Percentiles rank a stretch among this genome's conserved stretches.
Evolutionary conservation across 192 early-diverging fungal genomes (phyloP).

Genomic region (Backusella sp.): DNA sequence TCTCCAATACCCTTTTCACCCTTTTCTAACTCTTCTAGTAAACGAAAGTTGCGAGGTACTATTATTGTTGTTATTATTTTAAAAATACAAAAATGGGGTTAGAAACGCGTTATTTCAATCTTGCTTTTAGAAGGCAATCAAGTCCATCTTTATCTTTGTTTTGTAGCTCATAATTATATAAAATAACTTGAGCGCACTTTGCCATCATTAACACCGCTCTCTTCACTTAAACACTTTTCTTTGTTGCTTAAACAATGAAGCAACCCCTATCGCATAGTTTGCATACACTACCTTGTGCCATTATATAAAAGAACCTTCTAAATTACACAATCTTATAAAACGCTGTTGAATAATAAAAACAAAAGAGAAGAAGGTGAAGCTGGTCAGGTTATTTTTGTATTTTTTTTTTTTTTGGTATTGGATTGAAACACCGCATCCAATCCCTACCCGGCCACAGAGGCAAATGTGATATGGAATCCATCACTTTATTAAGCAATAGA

Average conservation of each 20-base stretch:
- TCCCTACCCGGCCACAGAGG: too few relatives aligned
- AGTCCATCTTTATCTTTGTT: neutral
- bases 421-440: neutral
- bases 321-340: neutral
- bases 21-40: constrained; percentile 96
- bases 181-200: neutral
- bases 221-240: neutral
- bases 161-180: neutral
- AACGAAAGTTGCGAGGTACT: constrained; percentile 97
- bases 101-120: neutral
- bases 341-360: neutral
- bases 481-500: too few relatives aligned
- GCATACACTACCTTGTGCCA: neutral
- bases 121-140: neutral
- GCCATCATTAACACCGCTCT: neutral
- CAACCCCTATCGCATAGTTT: neutral
- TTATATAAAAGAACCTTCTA: constrained; percentile 1
- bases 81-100: neutral
- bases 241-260: neutral
- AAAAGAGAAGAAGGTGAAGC: neutral
- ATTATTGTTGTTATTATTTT: constrained; percentile 1
- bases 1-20: constrained; percentile 96
- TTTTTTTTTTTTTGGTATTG: neutral
- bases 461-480: too few relatives aligned
- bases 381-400: neutral